These are phyloP conservation scores for Colletotrichum coccodes DNA, from an alignment of 2,329 filamentous ascomycete genomes.

Conservation along the genomic window DNA sequence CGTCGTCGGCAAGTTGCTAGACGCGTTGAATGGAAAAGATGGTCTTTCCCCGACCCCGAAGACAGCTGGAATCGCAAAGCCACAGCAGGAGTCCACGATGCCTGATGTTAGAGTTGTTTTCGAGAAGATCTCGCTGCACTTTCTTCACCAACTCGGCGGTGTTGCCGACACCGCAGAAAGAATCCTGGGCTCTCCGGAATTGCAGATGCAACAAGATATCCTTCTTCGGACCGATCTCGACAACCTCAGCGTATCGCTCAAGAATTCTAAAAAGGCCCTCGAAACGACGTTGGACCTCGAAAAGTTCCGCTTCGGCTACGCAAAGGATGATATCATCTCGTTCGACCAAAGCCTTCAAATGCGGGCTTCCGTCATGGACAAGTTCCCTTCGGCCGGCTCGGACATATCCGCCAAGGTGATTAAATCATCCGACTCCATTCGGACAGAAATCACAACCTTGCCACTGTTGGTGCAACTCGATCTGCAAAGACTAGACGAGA, in stretches of 20 bases:
- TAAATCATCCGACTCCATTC: slow-evolving; percentile 54
- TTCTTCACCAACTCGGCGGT: slow-evolving; percentile 64
- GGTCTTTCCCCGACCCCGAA: slow-evolving; percentile 29
- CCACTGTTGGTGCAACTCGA: slow-evolving; percentile 82
- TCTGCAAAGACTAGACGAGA: slow-evolving; percentile 84
- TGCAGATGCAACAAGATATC: slow-evolving; percentile 58
- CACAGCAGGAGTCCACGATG: slow-evolving; percentile 30
- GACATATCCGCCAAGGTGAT: slow-evolving; percentile 66
- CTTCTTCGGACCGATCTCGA: slow-evolving; percentile 62
- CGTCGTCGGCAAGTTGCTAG: slow-evolving; percentile 59
- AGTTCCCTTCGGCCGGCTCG: slow-evolving; percentile 65
- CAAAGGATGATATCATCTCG: slow-evolving; percentile 69
- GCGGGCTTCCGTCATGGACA: slow-evolving; percentile 68
- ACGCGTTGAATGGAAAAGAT: slow-evolving; percentile 50
- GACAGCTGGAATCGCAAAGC: slow-evolving; percentile 21
- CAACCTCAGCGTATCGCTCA: slow-evolving; percentile 50
- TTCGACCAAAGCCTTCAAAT: slow-evolving; percentile 69
- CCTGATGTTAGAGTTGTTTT: slow-evolving; percentile 56
- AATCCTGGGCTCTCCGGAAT: slow-evolving; percentile 51
- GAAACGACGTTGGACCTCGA: slow-evolving; percentile 58
- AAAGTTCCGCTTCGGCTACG: slow-evolving; percentile 71
- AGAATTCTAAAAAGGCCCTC: slow-evolving; percentile 39
- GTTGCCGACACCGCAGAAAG: slow-evolving; percentile 61
- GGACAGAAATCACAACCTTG: slow-evolving; percentile 77
- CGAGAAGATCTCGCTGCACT: slow-evolving; percentile 63